Evolutionary conservation across 345 rosid genomes (phyloP), one percentile per base, ranked within the genome.

Genomic region (Cochlearia excelsa): DNA sequence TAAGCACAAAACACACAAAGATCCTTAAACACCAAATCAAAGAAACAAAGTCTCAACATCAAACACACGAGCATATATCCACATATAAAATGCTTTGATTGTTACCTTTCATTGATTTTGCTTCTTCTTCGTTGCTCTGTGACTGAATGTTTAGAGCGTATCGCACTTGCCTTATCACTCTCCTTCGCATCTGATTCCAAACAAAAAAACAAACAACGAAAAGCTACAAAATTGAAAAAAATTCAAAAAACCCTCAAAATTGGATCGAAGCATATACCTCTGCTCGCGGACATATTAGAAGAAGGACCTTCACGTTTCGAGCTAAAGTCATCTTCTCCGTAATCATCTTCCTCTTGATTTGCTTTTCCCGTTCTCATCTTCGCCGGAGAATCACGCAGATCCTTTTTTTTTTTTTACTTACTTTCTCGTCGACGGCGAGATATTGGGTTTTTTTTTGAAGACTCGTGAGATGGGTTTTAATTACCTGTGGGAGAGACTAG

Each of bases 341-440:
- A 88, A 33, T 85, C 98, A 30, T 86, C 96, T 45, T 79, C 94
- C 47, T 83, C 95, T 69, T 68, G 96, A 75, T 77, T 80, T 55
- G 72, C 81, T 57, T 84, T 83, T 7, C 79, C 87, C 43, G 80
- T 69, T 79, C 96, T 84, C 96, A 86, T 88, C 61, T 42, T 61
- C 69, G 61, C 61, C 70, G 66, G 66, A 46, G 65, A 57, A 23
- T 49, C 33, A 48, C 31, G 38, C 7, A 16, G 23, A 16, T 4
- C 42, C 28, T 11, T 26, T 30, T 8, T 34, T 4, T 51, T 52
- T n/a, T 30, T 5, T 29, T 31, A n/a, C 30, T 47, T 47, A 16
- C 23, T 16, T 16, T 16, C 23, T 16, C 23, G 23, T 16, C 23
- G 23, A 16, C 23, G 23, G 23, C 23, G 23, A 16, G 23, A 53